Evolutionary conservation across 768 basidiomycete species (phyloP).

Genomic region (Leccinellum rugosiceps): DNA sequence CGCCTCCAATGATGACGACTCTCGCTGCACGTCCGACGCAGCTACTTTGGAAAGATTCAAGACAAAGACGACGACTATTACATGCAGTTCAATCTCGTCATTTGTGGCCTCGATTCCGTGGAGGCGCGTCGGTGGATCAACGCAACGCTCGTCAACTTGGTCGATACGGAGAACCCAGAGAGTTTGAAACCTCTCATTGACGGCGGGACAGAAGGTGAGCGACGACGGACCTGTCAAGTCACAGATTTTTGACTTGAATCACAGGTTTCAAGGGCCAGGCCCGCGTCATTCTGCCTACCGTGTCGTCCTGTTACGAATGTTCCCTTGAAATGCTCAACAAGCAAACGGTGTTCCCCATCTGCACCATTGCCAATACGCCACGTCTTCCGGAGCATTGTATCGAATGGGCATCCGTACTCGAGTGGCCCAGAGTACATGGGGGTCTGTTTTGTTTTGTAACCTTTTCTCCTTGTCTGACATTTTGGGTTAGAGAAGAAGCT

Average conservation of each 20-base stretch:
- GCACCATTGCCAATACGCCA: slow-evolving; percentile 98
- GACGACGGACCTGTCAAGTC: neutral
- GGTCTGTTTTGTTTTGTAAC: slow-evolving; percentile 43
- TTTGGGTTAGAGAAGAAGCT: slow-evolving; percentile 72
- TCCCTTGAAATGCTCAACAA: slow-evolving; percentile 98
- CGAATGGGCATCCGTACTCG: slow-evolving; percentile 98
- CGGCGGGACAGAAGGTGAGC: slow-evolving; percentile 92
- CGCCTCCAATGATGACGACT: neutral
- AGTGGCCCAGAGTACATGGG: slow-evolving; percentile 94
- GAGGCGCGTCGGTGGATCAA: slow-evolving; percentile 99
- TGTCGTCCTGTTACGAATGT: slow-evolving; percentile 97
- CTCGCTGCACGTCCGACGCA: slow-evolving; percentile 32
- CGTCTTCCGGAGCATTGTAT: slow-evolving; percentile 98
- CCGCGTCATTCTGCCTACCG: slow-evolving; percentile 91
- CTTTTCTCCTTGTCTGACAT: slow-evolving; percentile 1
- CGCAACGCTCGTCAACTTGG: slow-evolving; percentile 91
- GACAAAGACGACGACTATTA: slow-evolving; percentile 96
- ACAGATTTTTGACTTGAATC: neutral
- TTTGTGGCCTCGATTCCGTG: slow-evolving; percentile 96
- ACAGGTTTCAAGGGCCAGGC: slow-evolving; percentile 98
- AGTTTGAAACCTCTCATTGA: slow-evolving; percentile 96
- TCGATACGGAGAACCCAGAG: slow-evolving; percentile 90
- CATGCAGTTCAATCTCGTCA: slow-evolving; percentile 93
- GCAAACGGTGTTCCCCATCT: slow-evolving; percentile 94
- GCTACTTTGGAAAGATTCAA: slow-evolving; percentile 96